Evolutionary conservation across 345 rosid genomes (phyloP), one percentile per base, ranked within the genome.

Genomic region (Camelina sativa): DNA sequence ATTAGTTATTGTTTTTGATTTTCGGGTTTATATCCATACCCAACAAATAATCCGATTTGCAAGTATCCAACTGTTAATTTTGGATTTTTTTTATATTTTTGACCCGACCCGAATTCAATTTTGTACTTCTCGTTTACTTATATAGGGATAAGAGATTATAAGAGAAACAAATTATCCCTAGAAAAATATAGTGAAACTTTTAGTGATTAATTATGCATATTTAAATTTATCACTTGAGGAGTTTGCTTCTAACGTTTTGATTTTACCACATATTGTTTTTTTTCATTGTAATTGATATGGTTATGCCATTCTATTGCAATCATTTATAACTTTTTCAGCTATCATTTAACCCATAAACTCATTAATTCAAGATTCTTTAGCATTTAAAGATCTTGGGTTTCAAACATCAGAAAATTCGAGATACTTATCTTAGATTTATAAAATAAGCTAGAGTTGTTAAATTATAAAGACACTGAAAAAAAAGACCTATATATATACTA

Each of bases 291-390:
- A 60, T 48, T 22, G 25, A 20, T 35, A 44, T 58, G 34, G 15
- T 34, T 37, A n/a, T 12, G 25, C 12, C 13, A 40, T 46, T 34
- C 2, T 47, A 19, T 46, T n/a, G 73, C 73, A 68, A 41, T 41
- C 63, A 69, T 55, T 41, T 10, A 23, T 16, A 55, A 16, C 62
- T 16, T 68, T 55, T 8, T 15, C 12, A 48, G 75, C 48, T 48
- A 48, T 35, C 22, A 22, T 23, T 48, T 6, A 47, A 20, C 65
- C 22, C 7, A 37, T 10, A 10, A 47, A 16, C 30, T 51, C 53
- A 11, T 20, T 8, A 22, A 50, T 50, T 61, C 40, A 35, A 71
- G 59, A 60, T 47, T 51, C 20, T 51, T 15, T 37, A 6, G 7
- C 52, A 61, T 17, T 43, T 13, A n/a, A 55, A 30, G 5, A 41